Evolutionary conservation across 352 stramenopile species (phyloP), one percentile per base, ranked within the genome.

Genomic region (Globisporangium middletonii): DNA sequence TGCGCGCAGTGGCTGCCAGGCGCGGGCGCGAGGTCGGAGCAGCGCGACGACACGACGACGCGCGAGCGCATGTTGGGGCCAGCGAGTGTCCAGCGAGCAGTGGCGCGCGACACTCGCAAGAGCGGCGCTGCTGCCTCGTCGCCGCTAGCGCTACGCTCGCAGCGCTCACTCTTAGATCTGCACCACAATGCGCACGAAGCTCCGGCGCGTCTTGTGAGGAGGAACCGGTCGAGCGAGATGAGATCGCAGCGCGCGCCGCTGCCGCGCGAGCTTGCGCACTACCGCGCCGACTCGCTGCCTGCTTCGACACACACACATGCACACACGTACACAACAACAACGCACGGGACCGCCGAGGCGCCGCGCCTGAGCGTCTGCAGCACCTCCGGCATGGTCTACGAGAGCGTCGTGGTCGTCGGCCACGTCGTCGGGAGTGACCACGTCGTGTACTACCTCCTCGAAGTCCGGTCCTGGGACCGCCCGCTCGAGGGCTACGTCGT

Each of bases 401-500:
- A 90, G 65, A 83, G 70, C 52, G 75, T 88, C 13, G 72, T 83
- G 41, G 79, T 90, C n/a, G 75, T 87, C 4, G 79, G 79, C 19
- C 74, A 90, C 56, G 70, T 76, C 45, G 57, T 71, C 59, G 79
- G 80, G 50, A 84, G 62, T 26, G 75, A 86, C 55, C 78, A 80
- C 43, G 65, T 89, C 50, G 79, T 89, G 51, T 89, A 89, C 65
- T 89, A 92, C 63, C 63, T 89, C 41, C 49, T 92, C 42, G 79
- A 92, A 50, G 77, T 92, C 58, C 73, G 77, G 16, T 88, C 79
- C 16, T 82, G 72, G 66, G 79, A 89, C 50, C 74, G 69, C 49
- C 82, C 82, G 37, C 77, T 92, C 4, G 82, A 92, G n/a, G 75
- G 72, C 11, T 92, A 92, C 72, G 80, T 89, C 50, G 73, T 92